phyloP scores from a whole-genome alignment of 1,284 basidiomycete species.

The Phellopilus nigrolimitatus region DNA sequence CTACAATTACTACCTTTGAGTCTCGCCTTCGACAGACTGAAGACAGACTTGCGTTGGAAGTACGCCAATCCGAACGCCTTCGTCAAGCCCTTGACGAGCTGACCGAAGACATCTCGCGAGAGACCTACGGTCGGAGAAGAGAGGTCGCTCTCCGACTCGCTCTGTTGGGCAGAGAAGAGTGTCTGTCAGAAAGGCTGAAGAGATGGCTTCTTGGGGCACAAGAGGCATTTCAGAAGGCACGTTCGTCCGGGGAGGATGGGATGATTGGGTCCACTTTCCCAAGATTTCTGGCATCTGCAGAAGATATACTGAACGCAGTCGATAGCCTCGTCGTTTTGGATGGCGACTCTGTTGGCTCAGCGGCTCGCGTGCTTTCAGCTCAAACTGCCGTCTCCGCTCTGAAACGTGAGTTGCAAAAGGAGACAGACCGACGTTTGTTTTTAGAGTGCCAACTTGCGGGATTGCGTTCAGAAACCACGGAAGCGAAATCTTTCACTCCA shows the following conservation, averaged over 20 bases:
- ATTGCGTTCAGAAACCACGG: background rate
- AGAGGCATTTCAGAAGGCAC: constrained; percentile 34
- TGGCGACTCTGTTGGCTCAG: constrained; percentile 23
- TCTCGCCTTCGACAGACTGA: constrained; percentile 41
- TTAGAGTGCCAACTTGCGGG: constrained; percentile 35
- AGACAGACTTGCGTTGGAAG: constrained; percentile 40
- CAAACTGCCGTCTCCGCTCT: constrained; percentile 57
- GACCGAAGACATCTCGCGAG: constrained; percentile 67
- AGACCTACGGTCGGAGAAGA: constrained; percentile 68
- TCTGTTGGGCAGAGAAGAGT: constrained; percentile 66
- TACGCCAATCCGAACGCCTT: constrained; percentile 45
- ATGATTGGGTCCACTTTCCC: constrained; percentile 30
- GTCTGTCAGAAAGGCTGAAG: constrained; percentile 48
- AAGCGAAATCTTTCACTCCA: background rate
- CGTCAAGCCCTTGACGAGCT: constrained; percentile 67
- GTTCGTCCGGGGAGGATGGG: constrained; percentile 21
- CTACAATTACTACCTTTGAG: constrained; percentile 56
- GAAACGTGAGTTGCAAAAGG: constrained; percentile 58
- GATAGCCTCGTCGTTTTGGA: constrained; percentile 26
- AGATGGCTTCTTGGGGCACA: constrained; percentile 50
- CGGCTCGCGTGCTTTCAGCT: constrained; percentile 56
- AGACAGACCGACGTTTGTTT: constrained; percentile 55
- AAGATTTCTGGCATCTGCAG: constrained; percentile 44
- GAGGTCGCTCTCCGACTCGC: constrained; percentile 69
- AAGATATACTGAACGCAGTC: constrained; percentile 41